Percentiles rank a stretch among this genome's conserved stretches.
Conservation (phyloP, 1,139 yeast genomes). For the Debaryomycetaceae sp. region DNA sequence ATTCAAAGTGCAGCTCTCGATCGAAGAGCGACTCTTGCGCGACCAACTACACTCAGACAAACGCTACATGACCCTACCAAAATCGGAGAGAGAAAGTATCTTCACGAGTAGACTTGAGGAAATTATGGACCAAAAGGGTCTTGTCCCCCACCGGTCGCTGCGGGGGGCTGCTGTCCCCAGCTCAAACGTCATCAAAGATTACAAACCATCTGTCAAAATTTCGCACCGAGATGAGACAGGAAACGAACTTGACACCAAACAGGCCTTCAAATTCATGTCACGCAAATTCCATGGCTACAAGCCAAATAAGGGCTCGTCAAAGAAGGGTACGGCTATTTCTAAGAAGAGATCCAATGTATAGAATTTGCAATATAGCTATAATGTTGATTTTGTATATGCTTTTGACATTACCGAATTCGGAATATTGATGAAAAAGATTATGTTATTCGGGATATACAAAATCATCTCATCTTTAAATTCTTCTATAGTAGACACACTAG, state of each 20-base stretch:
- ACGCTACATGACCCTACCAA: slow-evolving; percentile 25
- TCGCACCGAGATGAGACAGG: slow-evolving; percentile 74
- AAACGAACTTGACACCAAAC: slow-evolving; percentile 58
- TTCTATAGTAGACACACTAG: background rate
- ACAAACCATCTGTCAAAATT: slow-evolving; percentile 64
- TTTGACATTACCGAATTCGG: slow-evolving; percentile 5
- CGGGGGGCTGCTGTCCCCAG: slow-evolving; percentile 1
- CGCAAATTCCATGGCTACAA: slow-evolving; percentile 78
- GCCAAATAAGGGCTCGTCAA: slow-evolving; percentile 4
- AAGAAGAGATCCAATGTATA: background rate
- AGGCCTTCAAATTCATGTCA: slow-evolving; percentile 81
- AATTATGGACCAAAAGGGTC: slow-evolving; percentile 24
- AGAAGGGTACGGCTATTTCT: background rate
- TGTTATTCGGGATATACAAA: background rate
- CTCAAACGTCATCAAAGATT: slow-evolving; percentile 18
- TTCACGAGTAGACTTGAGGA: slow-evolving; percentile 29
- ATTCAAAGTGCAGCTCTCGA: slow-evolving; percentile 28
- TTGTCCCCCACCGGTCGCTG: slow-evolving; percentile 9
- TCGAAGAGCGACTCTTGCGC: slow-evolving; percentile 38
- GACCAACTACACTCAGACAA: slow-evolving; percentile 38
- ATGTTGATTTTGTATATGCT: background rate
- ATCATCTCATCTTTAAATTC: background rate
- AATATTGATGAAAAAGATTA: slow-evolving; percentile 5
- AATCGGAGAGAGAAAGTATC: slow-evolving; percentile 25
- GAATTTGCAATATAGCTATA: background rate